Evolutionary conservation across 306 rosid genomes (phyloP).

Genomic region (Glycine soja): DNA sequence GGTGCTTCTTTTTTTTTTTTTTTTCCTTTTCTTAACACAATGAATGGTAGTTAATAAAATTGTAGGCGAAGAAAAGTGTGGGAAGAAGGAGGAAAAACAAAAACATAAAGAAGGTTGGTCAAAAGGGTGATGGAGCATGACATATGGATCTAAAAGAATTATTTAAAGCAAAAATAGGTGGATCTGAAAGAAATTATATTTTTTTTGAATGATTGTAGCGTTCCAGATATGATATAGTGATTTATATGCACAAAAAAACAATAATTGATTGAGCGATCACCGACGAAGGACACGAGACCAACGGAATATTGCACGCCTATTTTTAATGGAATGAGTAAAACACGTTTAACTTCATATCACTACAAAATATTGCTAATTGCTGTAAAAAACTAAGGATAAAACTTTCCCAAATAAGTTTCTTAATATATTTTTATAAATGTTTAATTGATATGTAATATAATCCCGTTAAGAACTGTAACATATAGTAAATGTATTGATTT

Average conservation of each 20-base stretch:
- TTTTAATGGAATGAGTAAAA: neutral
- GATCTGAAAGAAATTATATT: constrained; percentile 41
- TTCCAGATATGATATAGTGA: constrained; percentile 40
- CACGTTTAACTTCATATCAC: neutral
- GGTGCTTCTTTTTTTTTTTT: too few relatives aligned
- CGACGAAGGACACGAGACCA: constrained; percentile 51
- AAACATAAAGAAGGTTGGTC: constrained; percentile 42
- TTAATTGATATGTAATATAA: neutral
- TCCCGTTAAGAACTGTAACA: too few relatives aligned
- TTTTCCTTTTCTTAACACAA: neutral
- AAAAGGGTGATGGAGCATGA: constrained; percentile 49
- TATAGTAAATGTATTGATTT: neutral
- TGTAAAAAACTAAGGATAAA: neutral
- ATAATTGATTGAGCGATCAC: constrained; percentile 53
- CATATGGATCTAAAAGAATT: constrained; percentile 49
- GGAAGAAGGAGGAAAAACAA: neutral
- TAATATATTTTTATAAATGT: neutral
- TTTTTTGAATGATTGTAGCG: constrained; percentile 41
- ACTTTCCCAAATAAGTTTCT: too few relatives aligned
- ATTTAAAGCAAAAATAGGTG: constrained; percentile 44
- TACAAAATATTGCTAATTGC: neutral
- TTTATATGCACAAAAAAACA: neutral
- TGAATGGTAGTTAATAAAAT: neutral
- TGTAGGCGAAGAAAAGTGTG: neutral
- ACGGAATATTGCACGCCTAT: neutral